Conservation (phyloP, 805 yeast species). For the Candida awuae region DNA sequence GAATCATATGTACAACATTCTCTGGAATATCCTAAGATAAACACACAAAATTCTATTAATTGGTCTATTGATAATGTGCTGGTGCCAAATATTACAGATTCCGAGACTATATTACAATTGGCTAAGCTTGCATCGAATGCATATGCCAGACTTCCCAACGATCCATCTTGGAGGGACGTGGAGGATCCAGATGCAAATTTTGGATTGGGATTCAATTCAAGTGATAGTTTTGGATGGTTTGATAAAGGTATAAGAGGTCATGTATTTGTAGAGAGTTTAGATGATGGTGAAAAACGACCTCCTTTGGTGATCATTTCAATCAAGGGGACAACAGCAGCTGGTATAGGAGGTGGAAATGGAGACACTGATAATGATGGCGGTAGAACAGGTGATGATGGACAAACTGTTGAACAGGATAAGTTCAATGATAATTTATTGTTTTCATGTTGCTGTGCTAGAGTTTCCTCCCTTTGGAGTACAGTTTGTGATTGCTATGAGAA, state of each 20-base stretch:
- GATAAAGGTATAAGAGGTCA: slow-evolving; percentile 85
- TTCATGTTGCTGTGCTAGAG: slow-evolving; percentile 93
- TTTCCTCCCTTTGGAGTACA: slow-evolving; percentile 85
- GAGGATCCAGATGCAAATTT: slow-evolving; percentile 12
- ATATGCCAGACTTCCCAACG: slow-evolving; percentile 66
- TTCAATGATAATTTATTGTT: slow-evolving; percentile 81
- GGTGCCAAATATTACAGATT: slow-evolving; percentile 72
- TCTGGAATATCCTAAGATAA: slow-evolving; percentile 27
- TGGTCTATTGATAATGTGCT: slow-evolving; percentile 51
- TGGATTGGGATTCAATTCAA: slow-evolving; percentile 35
- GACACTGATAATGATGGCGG: slow-evolving; percentile 32
- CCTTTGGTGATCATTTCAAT: slow-evolving; percentile 59
- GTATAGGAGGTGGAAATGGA: slow-evolving; percentile 39
- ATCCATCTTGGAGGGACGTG: slow-evolving; percentile 80
- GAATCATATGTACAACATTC: slow-evolving; percentile 61
- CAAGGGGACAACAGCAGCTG: slow-evolving; percentile 89
- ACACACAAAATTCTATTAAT: slow-evolving; percentile 41
- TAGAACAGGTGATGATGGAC: slow-evolving; percentile 39
- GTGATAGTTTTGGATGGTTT: slow-evolving; percentile 79
- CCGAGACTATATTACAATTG: slow-evolving; percentile 60
- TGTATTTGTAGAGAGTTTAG: slow-evolving; percentile 50
- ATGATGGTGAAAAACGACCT: slow-evolving; percentile 32
- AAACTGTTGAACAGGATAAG: slow-evolving; percentile 75
- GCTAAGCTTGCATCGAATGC: slow-evolving; percentile 90
- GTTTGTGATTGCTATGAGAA: slow-evolving; percentile 89